phyloP scores from a whole-genome alignment of 2,329 filamentous ascomycete genomes.

The Sordariomycetes sp. region DNA sequence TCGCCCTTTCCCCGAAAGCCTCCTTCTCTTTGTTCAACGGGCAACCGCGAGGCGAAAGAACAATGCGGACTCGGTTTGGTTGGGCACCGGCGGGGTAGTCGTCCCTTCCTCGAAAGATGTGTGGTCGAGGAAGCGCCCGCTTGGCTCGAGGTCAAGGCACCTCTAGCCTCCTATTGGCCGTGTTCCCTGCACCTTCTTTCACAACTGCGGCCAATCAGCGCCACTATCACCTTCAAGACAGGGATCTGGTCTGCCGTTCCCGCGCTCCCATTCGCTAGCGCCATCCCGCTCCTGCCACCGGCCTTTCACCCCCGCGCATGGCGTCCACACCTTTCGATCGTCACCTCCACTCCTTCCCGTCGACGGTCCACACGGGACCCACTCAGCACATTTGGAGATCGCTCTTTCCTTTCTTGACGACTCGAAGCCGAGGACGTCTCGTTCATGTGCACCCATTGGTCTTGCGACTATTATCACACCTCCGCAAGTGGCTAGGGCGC shows the following conservation, averaged over 20 bases:
- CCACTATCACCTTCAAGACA: slow-evolving; percentile 21
- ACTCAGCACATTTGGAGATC: background rate
- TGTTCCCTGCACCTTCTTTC: slow-evolving; percentile 14
- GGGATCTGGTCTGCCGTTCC: slow-evolving; percentile 22
- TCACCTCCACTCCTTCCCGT: background rate
- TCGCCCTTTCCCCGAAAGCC: background rate
- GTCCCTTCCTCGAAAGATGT: slow-evolving; percentile 2
- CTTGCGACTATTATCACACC: background rate
- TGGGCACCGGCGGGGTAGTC: slow-evolving; percentile 3
- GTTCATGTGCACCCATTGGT: background rate
- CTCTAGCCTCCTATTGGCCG: slow-evolving; percentile 24
- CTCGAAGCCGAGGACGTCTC: background rate
- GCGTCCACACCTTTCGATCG: background rate
- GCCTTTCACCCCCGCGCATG: background rate
- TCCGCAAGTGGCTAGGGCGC: background rate
- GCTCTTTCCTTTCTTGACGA: background rate
- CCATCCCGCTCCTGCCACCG: slow-evolving; percentile 1
- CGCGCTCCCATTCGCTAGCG: slow-evolving; percentile 6
- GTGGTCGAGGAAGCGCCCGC: slow-evolving; percentile 19
- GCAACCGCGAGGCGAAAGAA: background rate
- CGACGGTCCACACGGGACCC: background rate
- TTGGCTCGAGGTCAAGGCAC: slow-evolving; percentile 14
- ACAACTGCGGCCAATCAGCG: slow-evolving; percentile 19
- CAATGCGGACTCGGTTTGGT: background rate
- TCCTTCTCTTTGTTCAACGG: background rate